Base-by-base conservation (phyloP, 805 yeast species). In the Myxozyma melibiosi region DNA sequence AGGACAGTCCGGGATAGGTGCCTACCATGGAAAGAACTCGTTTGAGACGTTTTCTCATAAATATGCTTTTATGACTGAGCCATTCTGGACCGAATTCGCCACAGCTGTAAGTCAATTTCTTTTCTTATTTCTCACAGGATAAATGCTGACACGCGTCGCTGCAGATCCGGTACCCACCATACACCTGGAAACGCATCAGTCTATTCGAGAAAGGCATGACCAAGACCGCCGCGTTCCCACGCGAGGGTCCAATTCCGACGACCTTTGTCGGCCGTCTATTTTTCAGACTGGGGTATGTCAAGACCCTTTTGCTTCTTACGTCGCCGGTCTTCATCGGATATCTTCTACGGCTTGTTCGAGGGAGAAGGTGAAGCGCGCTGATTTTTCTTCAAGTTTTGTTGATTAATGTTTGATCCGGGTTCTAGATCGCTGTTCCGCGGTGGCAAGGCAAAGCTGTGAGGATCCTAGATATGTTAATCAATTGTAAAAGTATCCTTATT, bases 1-100 rank as follows among this genome's bases (percentile, higher is more conserved):
- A 54, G 97, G 97, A 13, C 69, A 69, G 14, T 88, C 96, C 0
- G 98, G 98, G 0, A 74, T 76, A 56, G 97, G 97, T 9, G 73
- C 79, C 33, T 90, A 90, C 72, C 97, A 90, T 68, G 96, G 97
- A 2, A 73, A 72, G 60, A 77, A 73, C 68, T 85, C 90, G 7
- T 78, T 84, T 61, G 81, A 83, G 43, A 76, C 86, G n/a, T 91
- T 91, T 68, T 80, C 90, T 1, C 96, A 88, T 70, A 81, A 81
- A 68, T 80, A 96, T 66, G 80, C 90, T 0, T 75, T 84, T 2
- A 68, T 88, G 63, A 79, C 76, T 46, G 88, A 86, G 69, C 84
- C 86, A 14, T 78, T 77, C 57, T 83, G 84, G 84, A 76, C 76
- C 47, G 96, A 90, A 66, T 64, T 74, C 16, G 62, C 84, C 27